Base-by-base conservation (phyloP, 306 rosid species). In the Prinsepia uniflora region DNA sequence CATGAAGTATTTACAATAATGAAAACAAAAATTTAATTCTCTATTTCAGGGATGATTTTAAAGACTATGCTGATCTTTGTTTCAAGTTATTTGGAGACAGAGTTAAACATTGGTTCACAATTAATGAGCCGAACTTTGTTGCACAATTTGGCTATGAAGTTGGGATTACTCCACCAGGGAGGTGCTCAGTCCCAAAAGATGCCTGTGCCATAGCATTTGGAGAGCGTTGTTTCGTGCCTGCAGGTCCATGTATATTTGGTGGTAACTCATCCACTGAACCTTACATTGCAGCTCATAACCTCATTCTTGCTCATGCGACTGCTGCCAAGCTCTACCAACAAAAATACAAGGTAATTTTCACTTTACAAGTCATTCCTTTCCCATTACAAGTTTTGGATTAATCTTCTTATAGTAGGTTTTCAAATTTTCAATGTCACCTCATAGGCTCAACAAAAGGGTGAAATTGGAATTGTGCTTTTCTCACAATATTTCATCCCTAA, bases 21-120 rank as follows among this genome's bases (percentile, higher is more conserved):
- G 10, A 46, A 9, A 4, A 11, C 10, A 46, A 5, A 46, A 46
- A 0, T 5, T 9, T 5, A 49, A 10, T 20, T 8, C 10, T 10
- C 10, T 1, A 4, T 54, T 19, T 12, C 59, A 54, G 12, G 11
- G 4, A 18, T 7, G 59, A 54, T 24, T 54, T 54, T 6, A 8
- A 2, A 36, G 81, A 80, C 45, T 85, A 68, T 14, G 7, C 80
- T 57, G 85, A 82, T 4, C 78, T 87, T 39, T 75, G 83, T 72
- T 88, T 75, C 82, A 79, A 81, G 72, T 71, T 81, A 0, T 88
- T 77, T 71, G 88, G 92, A 0, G 90, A 88, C 2, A 63, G 92
- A 44, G 92, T 85, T 0, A 88, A 81, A 14, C 44, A 73, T 53
- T 88, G 92, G 92, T 78, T 64, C 1, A 85, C 92, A 36, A 18